Evolutionary conservation across 208 protist genomes (phyloP).

Genomic region (Trichomonas gallinae): DNA sequence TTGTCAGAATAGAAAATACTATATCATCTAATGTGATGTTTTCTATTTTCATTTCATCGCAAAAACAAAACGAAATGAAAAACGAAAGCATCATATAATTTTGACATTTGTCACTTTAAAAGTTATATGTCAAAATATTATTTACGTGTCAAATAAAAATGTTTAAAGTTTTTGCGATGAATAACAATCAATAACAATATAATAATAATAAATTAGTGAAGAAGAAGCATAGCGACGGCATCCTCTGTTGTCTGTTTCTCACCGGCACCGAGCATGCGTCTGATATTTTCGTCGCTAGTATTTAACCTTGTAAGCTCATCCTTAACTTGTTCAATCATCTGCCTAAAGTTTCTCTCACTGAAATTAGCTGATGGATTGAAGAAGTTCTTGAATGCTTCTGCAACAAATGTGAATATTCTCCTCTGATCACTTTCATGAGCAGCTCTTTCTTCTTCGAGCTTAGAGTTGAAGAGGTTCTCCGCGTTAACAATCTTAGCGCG

Average conservation of each 20-base stretch:
- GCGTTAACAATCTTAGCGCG: neutral
- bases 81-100: neutral
- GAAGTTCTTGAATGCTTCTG: neutral
- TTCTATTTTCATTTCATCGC: neutral
- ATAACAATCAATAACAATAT: too few species aligned
- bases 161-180: too few species aligned
- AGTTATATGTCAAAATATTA: too few species aligned
- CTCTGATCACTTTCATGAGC: neutral
- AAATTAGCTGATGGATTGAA: neutral
- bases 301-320: too few species aligned
- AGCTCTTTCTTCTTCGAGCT: neutral
- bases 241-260: neutral
- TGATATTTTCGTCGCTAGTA: neutral
- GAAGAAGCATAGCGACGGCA: neutral
- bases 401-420: neutral
- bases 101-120: too few species aligned
- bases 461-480: neutral
- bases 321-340: neutral
- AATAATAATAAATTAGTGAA: neutral
- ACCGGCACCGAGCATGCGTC: neutral
- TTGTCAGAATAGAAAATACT: neutral
- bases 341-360: neutral
- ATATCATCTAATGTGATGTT: neutral
- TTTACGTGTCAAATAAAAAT: too few species aligned
- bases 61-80: neutral